Evolutionary conservation across 495 filamentous ascomycete species (phyloP), one percentile per base, ranked within the genome.

Genomic region (Hyaloscypha bicolor): DNA sequence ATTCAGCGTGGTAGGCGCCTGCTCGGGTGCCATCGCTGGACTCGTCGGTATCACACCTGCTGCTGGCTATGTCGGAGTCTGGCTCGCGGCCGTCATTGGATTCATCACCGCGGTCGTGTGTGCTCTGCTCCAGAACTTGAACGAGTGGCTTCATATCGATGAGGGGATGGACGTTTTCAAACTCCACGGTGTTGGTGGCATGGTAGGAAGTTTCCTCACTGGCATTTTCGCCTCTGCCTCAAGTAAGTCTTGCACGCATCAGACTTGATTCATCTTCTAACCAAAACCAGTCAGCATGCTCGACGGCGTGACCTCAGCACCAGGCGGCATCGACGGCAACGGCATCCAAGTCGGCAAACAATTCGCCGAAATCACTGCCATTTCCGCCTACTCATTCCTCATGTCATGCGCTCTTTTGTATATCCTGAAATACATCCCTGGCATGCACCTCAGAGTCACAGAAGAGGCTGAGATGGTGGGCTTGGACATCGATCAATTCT

Each of bases 21-120:
- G 87, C 71, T 81, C 85, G 69, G 87, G 87, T 31, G 85, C 84
- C 19, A 89, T 90, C 69, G 84, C 86, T 33, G 87, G 87, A 22
- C 81, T 89, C 16, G 86, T 89, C 9, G 87, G 84, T 12, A 88
- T 89, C 72, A 90, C 87, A 0, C 87, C 86, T 6, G 87, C 86
- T 19, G 85, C 86, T 21, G 86, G 87, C 53, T 88, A 83, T 70
- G 85, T 88, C 33, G 79, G 79, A 21, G 73, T 81, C 55, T 86
- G 85, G 86, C 75, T 81, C 16, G 84, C 85, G 6, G 86, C 81
- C 5, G 74, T 82, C 29, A 87, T 90, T 62, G 86, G 86, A 21
- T 85, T 88, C 76, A 63, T 88, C 25, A 87, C 62, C 55, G 81
- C 77, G 14, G 76, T 82, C 12, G 77, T 83, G 12, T 88, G 85